phyloP scores from a whole-genome alignment of 78 protist genomes.

The Dictyostelium citrinum region DNA sequence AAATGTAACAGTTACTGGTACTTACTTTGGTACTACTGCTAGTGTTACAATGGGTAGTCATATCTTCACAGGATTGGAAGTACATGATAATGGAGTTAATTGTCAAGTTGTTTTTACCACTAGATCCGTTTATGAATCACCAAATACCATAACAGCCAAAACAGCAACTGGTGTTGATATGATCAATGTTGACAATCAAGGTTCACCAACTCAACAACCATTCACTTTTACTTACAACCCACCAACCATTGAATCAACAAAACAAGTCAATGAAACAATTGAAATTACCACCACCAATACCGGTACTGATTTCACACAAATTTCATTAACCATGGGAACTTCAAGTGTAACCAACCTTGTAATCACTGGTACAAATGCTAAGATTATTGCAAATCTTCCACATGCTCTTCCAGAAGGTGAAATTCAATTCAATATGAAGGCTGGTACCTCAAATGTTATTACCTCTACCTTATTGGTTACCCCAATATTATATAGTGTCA shows the following conservation, averaged over 20 bases:
- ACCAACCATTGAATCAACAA: not conserved
- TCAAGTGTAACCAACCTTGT: not conserved
- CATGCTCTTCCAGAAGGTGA: not conserved
- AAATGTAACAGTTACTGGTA: not conserved
- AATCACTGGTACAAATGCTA: not conserved
- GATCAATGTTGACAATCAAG: not conserved
- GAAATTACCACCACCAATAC: not conserved
- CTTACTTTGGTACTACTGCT: not conserved
- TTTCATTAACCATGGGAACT: not conserved
- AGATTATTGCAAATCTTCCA: not conserved
- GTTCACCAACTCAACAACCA: not conserved
- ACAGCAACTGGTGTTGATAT: not conserved
- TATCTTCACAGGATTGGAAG: not conserved
- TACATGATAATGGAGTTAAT: not conserved
- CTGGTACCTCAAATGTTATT: not conserved
- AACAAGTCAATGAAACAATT: not conserved
- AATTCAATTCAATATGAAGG: not conserved
- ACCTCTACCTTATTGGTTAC: not conserved
- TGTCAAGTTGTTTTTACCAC: not conserved
- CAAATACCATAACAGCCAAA: not conserved
- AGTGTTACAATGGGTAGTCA: not conserved
- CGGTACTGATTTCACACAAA: not conserved
- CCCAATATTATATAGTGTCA: not conserved
- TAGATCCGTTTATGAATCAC: not conserved
- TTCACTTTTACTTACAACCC: not conserved